Evolutionary conservation across 176 grass and related monocot genomes (phyloP).

Genomic region (Oryza australiensis): DNA sequence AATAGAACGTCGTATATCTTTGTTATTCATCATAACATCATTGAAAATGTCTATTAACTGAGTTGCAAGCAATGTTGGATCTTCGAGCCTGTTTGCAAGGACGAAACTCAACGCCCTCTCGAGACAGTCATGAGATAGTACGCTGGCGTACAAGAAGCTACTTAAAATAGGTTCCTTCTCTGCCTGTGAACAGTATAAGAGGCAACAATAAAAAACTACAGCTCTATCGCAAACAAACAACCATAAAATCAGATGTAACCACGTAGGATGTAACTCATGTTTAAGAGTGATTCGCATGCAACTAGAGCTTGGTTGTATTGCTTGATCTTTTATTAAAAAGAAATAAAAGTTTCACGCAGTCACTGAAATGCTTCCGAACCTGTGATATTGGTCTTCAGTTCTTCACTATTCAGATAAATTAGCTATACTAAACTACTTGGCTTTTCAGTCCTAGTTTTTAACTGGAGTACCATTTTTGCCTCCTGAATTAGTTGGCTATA

Average conservation of each 20-base stretch:
- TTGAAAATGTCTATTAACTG: conserved; percentile 95
- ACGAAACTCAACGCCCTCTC: conserved; percentile 85
- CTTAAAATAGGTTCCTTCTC: conserved; percentile 98
- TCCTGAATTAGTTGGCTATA: conserved; percentile 16
- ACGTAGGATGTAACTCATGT: not conserved
- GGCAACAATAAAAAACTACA: not conserved
- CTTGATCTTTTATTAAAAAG: not conserved
- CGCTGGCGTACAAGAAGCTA: conserved; percentile 94
- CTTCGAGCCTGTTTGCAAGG: conserved; percentile 91
- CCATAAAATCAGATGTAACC: conserved; percentile 5
- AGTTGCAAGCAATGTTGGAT: conserved; percentile 88
- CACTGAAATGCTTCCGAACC: not conserved
- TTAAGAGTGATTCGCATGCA: not conserved
- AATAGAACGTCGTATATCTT: conserved; percentile 73
- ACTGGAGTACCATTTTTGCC: conserved; percentile 8
- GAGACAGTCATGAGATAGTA: conserved; percentile 80
- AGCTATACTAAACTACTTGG: not conserved
- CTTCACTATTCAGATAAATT: not conserved
- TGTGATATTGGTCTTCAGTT: not conserved
- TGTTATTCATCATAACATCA: conserved; percentile 89
- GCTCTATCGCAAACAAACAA: not conserved
- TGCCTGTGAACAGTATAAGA: conserved; percentile 49
- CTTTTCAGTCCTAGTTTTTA: not conserved
- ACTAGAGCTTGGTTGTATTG: not conserved
- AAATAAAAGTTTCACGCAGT: not conserved